These are phyloP conservation scores for Aurinia saxatilis DNA, from an alignment of 345 rosid species.

Conservation along the genomic window DNA sequence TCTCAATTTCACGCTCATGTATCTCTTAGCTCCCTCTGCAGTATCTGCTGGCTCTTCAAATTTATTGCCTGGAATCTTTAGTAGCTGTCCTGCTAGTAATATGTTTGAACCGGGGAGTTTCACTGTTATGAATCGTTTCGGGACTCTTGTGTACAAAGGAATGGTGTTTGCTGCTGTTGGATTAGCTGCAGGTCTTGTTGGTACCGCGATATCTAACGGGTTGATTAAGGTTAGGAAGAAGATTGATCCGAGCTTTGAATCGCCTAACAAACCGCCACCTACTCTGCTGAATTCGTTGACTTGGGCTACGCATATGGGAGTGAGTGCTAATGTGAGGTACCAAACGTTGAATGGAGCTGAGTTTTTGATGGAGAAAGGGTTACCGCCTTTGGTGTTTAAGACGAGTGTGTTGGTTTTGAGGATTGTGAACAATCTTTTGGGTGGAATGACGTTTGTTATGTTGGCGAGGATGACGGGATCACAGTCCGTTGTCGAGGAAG, in stretches of 20 bases:
- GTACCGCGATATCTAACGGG: slow-evolving; percentile 78
- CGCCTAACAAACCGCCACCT: slow-evolving; percentile 88
- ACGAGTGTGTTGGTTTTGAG: slow-evolving; percentile 71
- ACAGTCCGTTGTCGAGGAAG: slow-evolving; percentile 43
- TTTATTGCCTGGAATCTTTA: slow-evolving; percentile 59
- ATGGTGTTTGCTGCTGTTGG: slow-evolving; percentile 72
- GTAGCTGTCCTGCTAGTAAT: slow-evolving; percentile 68
- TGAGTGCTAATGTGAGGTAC: slow-evolving; percentile 87
- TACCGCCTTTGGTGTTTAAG: slow-evolving; percentile 68
- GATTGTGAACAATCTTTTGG: slow-evolving; percentile 67
- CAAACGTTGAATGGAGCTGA: slow-evolving; percentile 83
- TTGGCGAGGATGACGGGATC: slow-evolving; percentile 94
- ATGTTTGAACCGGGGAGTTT: slow-evolving; percentile 86
- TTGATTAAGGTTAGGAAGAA: slow-evolving; percentile 83
- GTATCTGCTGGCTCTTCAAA: slow-evolving; percentile 33
- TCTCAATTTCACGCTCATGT: slow-evolving; percentile 90
- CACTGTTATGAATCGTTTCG: slow-evolving; percentile 44
- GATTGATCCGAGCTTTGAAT: slow-evolving; percentile 85
- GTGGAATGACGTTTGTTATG: slow-evolving; percentile 85
- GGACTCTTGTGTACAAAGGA: slow-evolving; percentile 85
- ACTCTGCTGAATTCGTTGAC: slow-evolving; percentile 73
- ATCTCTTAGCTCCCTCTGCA: slow-evolving; percentile 73
- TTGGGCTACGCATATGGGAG: slow-evolving; percentile 92
- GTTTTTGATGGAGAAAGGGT: slow-evolving; percentile 54
- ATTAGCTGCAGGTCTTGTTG: slow-evolving; percentile 86